phyloP scores from a whole-genome alignment of 2,329 filamentous ascomycete genomes.

The Epichloe gansuensis region DNA sequence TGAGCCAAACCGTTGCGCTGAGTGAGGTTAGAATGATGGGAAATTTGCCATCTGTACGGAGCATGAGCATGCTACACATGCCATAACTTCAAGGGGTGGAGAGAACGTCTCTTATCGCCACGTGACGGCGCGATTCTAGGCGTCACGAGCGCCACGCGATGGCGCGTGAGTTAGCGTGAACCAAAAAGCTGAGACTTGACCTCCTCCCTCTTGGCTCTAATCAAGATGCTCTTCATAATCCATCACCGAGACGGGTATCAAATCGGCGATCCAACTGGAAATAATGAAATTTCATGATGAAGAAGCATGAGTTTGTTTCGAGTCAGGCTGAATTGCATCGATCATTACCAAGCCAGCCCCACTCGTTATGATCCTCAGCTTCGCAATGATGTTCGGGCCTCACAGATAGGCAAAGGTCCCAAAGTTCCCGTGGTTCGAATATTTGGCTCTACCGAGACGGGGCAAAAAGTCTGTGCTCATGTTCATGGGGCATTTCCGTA shows the following conservation, averaged over 20 bases:
- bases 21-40: neutral
- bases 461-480: constrained; percentile 92
- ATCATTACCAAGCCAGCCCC: constrained; percentile 77
- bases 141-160: neutral
- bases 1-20: neutral
- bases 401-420: constrained; percentile 49
- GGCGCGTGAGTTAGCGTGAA: neutral
- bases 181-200: neutral
- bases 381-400: constrained; percentile 48
- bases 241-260: neutral
- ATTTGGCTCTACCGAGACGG: constrained; percentile 87
- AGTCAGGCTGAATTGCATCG: constrained; percentile 88
- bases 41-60: neutral
- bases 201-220: neutral
- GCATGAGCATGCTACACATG: neutral
- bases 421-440: constrained; percentile 78
- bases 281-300: neutral
- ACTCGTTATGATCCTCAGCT: constrained; percentile 73
- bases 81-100: neutral
- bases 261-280: neutral
- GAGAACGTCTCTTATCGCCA: constrained; percentile 11
- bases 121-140: constrained; percentile 16
- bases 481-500: constrained; percentile 95
- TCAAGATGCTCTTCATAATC: neutral
- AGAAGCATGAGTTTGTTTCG: constrained; percentile 56